A percentile compares a stretch with the other conserved stretches of the same genome.
These are phyloP conservation scores for Aaosphaeria arxii DNA, from an alignment of 2,329 filamentous ascomycete species.

Conservation along the genomic window DNA sequence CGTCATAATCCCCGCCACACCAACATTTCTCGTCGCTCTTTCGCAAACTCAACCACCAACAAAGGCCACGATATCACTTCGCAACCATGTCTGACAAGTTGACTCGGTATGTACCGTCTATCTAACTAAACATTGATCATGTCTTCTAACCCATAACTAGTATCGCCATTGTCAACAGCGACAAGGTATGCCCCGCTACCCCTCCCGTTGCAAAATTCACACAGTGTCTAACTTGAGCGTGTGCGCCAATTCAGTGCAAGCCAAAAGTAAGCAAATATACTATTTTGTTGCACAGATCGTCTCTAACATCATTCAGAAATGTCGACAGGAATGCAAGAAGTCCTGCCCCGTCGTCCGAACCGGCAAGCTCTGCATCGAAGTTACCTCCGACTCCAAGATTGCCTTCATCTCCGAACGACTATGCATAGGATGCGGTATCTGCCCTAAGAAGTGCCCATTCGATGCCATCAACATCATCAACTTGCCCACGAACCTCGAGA, in stretches of 20 bases:
- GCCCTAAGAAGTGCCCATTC: conserved; percentile 98
- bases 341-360: conserved; percentile 96
- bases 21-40: too few relatives aligned
- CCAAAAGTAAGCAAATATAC: conserved; percentile 60
- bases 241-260: conserved; percentile 66
- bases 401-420: conserved; percentile 96
- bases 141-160: conserved; percentile 35
- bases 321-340: conserved; percentile 98
- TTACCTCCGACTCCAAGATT: conserved; percentile 81
- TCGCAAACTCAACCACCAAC: too few relatives aligned
- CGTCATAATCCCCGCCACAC: too few relatives aligned
- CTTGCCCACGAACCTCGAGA: conserved; percentile 97
- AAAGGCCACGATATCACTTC: conserved; percentile 1
- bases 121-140: neutral
- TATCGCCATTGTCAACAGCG: conserved; percentile 97
- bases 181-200: conserved; percentile 70
- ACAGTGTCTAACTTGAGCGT: conserved; percentile 35
- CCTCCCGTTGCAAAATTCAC: conserved; percentile 36
- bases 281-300: neutral
- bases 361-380: conserved; percentile 97
- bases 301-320: conserved; percentile 66
- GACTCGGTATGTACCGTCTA: conserved; percentile 67
- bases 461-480: conserved; percentile 99
- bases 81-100: conserved; percentile 81
- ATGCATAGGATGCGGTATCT: conserved; percentile 99